Percentiles rank a stretch among this genome's conserved stretches.
These are phyloP conservation scores for Ophioceras dolichostomum DNA, from an alignment of 2,329 filamentous ascomycete species.

Conservation along the genomic window DNA sequence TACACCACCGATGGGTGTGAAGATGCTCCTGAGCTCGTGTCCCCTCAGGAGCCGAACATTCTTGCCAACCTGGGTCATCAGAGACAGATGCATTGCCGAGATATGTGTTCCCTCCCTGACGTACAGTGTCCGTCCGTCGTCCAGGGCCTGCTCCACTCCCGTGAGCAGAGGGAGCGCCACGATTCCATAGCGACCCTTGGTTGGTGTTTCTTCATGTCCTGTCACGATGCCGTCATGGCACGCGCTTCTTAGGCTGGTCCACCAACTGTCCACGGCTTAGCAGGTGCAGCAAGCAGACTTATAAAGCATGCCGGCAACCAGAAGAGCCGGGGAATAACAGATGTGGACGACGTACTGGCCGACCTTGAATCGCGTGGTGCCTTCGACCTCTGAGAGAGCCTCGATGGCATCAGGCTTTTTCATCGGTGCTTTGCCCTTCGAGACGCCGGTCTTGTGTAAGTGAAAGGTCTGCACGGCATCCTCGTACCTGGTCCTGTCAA, in stretches of 20 bases:
- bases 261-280: no score
- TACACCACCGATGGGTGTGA: slow-evolving; percentile 38
- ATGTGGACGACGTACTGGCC: slow-evolving; percentile 42
- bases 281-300: no score
- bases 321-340: no score
- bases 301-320: no score
- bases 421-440: not conserved
- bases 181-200: slow-evolving; percentile 31
- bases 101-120: slow-evolving; percentile 16
- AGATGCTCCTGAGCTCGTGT: slow-evolving; percentile 32
- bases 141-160: slow-evolving; percentile 33
- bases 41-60: slow-evolving; percentile 41
- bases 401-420: slow-evolving; percentile 21
- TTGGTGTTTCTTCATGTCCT: no score
- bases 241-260: slow-evolving; percentile 43
- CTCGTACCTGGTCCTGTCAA: slow-evolving; percentile 29
- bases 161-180: slow-evolving; percentile 36
- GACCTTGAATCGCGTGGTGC: slow-evolving; percentile 27
- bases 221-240: slow-evolving; percentile 41
- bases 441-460: slow-evolving; percentile 21
- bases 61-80: slow-evolving; percentile 35
- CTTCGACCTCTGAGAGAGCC: slow-evolving; percentile 25
- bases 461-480: no score
- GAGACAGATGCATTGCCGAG: slow-evolving; percentile 31
- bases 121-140: slow-evolving; percentile 25